A percentile compares a stretch with the other conserved stretches of the same genome.
phyloP scores from a whole-genome alignment of 1,139 yeast genomes.

The Spathaspora sp. region DNA sequence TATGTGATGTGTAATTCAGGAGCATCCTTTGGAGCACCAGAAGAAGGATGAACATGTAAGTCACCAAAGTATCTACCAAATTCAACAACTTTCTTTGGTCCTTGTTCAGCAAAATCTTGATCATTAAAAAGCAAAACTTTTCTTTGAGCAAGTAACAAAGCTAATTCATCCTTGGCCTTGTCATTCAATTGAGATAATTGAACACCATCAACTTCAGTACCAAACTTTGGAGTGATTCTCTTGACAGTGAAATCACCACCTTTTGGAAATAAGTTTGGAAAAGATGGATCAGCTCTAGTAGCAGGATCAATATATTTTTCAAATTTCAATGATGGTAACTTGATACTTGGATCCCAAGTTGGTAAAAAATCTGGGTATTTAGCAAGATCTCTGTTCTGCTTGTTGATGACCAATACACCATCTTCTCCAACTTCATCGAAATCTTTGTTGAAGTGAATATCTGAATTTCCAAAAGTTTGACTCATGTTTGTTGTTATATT shows the following conservation, averaged over 20 bases:
- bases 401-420: conserved; percentile 33
- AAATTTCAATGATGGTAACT: conserved; percentile 43
- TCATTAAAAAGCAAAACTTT: conserved; percentile 31
- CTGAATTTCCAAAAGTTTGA: conserved; percentile 35
- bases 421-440: conserved; percentile 38
- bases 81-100: conserved; percentile 26
- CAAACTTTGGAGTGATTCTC: conserved; percentile 32
- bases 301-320: conserved; percentile 56
- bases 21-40: conserved; percentile 23
- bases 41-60: conserved; percentile 33
- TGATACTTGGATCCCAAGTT: conserved; percentile 51
- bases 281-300: conserved; percentile 31
- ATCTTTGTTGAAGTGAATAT: conserved; percentile 41
- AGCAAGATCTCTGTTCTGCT: conserved; percentile 29
- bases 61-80: conserved; percentile 34
- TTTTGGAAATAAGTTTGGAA: conserved; percentile 26
- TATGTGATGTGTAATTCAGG: conserved; percentile 32
- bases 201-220: conserved; percentile 31
- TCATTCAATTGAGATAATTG: conserved; percentile 33
- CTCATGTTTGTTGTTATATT: conserved; percentile 4
- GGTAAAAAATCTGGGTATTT: conserved; percentile 48
- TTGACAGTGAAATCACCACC: conserved; percentile 15
- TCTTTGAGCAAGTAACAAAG: conserved; percentile 30
- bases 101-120: conserved; percentile 33
- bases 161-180: conserved; percentile 33